A percentile compares a stretch with the other conserved stretches of the same genome.
phyloP scores from a whole-genome alignment of 371 early-diverging fungal species.

The Funneliformis caledonium region DNA sequence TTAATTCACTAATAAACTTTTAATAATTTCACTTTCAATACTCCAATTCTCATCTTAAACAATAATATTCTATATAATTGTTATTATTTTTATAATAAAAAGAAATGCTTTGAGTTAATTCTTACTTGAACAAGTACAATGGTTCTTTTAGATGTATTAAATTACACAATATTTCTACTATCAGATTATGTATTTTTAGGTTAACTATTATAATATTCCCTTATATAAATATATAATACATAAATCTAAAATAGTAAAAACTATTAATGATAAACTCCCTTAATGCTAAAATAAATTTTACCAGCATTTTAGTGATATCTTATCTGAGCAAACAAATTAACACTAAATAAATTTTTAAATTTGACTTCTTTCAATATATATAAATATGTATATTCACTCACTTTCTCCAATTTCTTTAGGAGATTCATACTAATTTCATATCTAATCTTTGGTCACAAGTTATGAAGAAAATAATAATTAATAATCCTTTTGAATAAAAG shows the following conservation, averaged over 20 bases:
- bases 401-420: constrained; percentile 44
- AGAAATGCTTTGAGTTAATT: neutral
- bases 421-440: constrained; percentile 55
- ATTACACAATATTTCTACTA: constrained; percentile 46
- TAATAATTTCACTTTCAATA: constrained; percentile 58
- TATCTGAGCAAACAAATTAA: constrained; percentile 53
- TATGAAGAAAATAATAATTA: constrained; percentile 48
- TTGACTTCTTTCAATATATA: neutral
- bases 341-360: constrained; percentile 15
- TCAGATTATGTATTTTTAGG: constrained; percentile 32
- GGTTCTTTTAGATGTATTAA: constrained; percentile 57
- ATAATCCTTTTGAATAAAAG: constrained; percentile 45
- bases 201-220: no score
- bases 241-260: constrained; percentile 44
- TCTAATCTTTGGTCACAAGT: constrained; percentile 49
- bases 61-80: constrained; percentile 58
- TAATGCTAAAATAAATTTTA: constrained; percentile 10
- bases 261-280: neutral
- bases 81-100: neutral
- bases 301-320: constrained; percentile 53
- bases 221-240: no score
- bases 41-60: constrained; percentile 60
- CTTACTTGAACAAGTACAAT: constrained; percentile 65
- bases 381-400: neutral
- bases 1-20: constrained; percentile 24